These are phyloP conservation scores for Cercospora sp. DNA, from an alignment of 2,329 filamentous ascomycete genomes.

Conservation along the genomic window DNA sequence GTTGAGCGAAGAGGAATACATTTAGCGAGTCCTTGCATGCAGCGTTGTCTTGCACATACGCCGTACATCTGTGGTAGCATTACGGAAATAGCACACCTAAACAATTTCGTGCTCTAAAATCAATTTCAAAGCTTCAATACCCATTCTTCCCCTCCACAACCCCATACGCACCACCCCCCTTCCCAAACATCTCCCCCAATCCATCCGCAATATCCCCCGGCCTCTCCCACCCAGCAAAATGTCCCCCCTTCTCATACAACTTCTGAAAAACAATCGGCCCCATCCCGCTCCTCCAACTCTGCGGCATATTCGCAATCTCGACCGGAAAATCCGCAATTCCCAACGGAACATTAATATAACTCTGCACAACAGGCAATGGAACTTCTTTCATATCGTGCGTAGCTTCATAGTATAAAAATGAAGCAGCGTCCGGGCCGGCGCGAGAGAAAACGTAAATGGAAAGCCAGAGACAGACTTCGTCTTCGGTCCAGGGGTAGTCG, in stretches of 20 bases:
- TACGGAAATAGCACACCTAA: neutral
- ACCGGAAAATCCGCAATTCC: slow-evolving; percentile 59
- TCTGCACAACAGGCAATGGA: slow-evolving; percentile 39
- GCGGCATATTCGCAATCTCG: slow-evolving; percentile 54
- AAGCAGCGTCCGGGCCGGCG: slow-evolving; percentile 66
- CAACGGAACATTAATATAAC: slow-evolving; percentile 52
- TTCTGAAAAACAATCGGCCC: slow-evolving; percentile 60
- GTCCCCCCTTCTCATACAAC: slow-evolving; percentile 53
- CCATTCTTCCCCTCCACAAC: slow-evolving; percentile 19
- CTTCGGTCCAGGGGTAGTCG: slow-evolving; percentile 68
- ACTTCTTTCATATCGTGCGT: slow-evolving; percentile 42
- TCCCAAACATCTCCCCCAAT: slow-evolving; percentile 24
- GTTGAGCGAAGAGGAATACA: neutral
- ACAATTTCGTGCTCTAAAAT: neutral
- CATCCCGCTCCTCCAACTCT: slow-evolving; percentile 56
- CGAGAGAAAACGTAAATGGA: slow-evolving; percentile 70
- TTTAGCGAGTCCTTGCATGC: neutral
- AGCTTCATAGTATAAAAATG: slow-evolving; percentile 71
- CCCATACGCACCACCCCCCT: slow-evolving; percentile 21
- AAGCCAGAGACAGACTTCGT: slow-evolving; percentile 74
- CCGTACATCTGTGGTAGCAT: neutral
- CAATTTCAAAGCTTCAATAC: neutral
- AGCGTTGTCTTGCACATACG: neutral
- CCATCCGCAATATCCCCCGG: slow-evolving; percentile 20
- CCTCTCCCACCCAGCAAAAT: slow-evolving; percentile 57